Base-by-base conservation (phyloP, 805 yeast genomes). In the Kodamaea restingae region DNA sequence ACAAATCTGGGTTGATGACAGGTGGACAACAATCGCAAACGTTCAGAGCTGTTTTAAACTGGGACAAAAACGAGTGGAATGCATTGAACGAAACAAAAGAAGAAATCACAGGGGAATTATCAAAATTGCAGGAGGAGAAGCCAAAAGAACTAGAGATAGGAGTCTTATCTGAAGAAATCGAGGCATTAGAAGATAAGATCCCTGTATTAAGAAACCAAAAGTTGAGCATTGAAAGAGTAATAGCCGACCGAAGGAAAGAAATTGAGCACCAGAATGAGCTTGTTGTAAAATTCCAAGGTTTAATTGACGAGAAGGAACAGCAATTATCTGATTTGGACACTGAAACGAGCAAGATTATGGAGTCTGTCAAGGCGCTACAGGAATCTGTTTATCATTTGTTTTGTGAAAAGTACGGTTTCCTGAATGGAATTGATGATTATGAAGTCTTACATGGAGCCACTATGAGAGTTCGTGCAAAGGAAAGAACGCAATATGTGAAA, bases 1-100 rank as follows among this genome's bases (percentile, higher is more conserved):
- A 87, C 54, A 80, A 78, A 51, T 81, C 91, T 4, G 96, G 96
- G 5, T 69, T 88, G 26, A 87, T 93, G 95, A 84, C 97, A 7
- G 97, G 97, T 57, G 97, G 97, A 48, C 64, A 70, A 20, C 70
- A 78, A 4, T 68, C 69, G n/a, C 67, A 67, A 28, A 54, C 49
- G 15, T 60, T 69, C n/a, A 67, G 71, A 9, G 52, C 56, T 0
- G 41, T 47, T 8, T 46, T 64, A 41, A 71, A 76, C 46, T 87
- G 95, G 95, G 88, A 81, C 56, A 87, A 83, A 52, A 73, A 76
- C 31, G 85, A 81, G 49, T 73, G 76, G 48, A 74, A 71, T 37
- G 64, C 70, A 15, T 65, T 88, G 47, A 71, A 64, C 40, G 67
- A 62, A 18, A 52, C 67, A 30, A 79, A 78, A 41, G 79, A 76